These are phyloP conservation scores for Aspergillus terreus DNA, from an alignment of 2,329 filamentous ascomycete genomes.

Conservation along the genomic window DNA sequence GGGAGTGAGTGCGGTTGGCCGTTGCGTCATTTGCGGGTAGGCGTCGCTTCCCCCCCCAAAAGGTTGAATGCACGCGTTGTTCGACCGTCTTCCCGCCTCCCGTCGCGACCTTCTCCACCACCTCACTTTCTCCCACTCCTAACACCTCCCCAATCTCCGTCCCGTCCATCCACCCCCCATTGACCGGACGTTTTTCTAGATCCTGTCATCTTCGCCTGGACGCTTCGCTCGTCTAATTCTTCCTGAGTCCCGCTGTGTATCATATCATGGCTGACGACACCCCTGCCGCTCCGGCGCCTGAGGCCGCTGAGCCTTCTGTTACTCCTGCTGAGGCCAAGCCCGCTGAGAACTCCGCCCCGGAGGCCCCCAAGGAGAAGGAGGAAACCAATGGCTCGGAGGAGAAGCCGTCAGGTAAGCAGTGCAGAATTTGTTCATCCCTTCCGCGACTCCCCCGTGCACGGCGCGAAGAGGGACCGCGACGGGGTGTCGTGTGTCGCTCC, in stretches of 20 bases:
- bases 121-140: slow-evolving; percentile 22
- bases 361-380: slow-evolving; percentile 20
- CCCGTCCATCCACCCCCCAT: slow-evolving; percentile 14
- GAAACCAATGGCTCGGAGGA: slow-evolving; percentile 23
- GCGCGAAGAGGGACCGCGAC: not conserved
- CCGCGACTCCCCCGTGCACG: not conserved
- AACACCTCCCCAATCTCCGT: slow-evolving; percentile 23
- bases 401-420: slow-evolving; percentile 28
- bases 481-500: slow-evolving; percentile 6
- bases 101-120: slow-evolving; percentile 28
- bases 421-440: not conserved
- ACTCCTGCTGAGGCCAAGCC: slow-evolving; percentile 24
- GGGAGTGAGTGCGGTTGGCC: slow-evolving; percentile 12
- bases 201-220: slow-evolving; percentile 10
- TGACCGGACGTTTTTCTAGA: slow-evolving; percentile 10
- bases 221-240: slow-evolving; percentile 9
- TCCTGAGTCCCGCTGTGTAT: slow-evolving; percentile 21
- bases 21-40: slow-evolving; percentile 22
- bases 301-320: slow-evolving; percentile 25
- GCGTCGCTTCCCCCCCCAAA: slow-evolving; percentile 12
- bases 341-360: slow-evolving; percentile 17
- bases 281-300: slow-evolving; percentile 28
- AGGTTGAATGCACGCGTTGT: slow-evolving; percentile 22
- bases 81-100: slow-evolving; percentile 25
- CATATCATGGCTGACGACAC: slow-evolving; percentile 41